Evolutionary conservation across 768 basidiomycete species (phyloP), one percentile per base, ranked within the genome.

Genomic region (Ramaria rubella): DNA sequence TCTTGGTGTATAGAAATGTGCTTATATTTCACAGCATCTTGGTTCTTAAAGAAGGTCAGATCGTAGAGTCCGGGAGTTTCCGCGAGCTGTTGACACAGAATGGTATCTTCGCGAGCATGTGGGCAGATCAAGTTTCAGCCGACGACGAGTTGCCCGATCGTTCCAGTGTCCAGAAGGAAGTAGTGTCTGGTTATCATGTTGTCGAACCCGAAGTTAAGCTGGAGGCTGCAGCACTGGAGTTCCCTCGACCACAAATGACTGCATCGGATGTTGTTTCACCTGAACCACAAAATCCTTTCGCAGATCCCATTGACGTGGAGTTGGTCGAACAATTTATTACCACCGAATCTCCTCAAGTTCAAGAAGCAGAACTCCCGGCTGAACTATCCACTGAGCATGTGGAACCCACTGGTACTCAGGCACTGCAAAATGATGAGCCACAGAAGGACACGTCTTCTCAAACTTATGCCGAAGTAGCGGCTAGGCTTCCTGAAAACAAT

Each of bases 11-110:
- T 79, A n/a, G n/a, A n/a, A n/a, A 5, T 3, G 77, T 85, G 49
- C 79, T 82, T n/a, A 71, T 74, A 42, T 80, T 54, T 38, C 30
- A 11, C 65, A 90, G 90, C 55, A 96, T 98, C 64, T 72, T 95
- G 50, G 93, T 96, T 24, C 81, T 98, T 58, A 88, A 89, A 62
- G 87, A 96, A 65, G 94, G 95, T 4, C 81, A 84, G 65, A 86
- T 98, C 44, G 75, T 87, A 36, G 95, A 97, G 69, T 80, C 81
- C 58, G 92, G 92, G 8, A 80, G 71, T 40, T 91, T 92, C 69
- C 81, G 79, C 57, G 90, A 94, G 59, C 75, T 96, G 30, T 70
- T 94, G 45, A 81, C 82, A 29, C 70, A 72, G 44, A 79, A 86
- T 61, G 89, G 89, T 50, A 65, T 82, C 36, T 94, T 93, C 63